Percentiles rank a stretch among this genome's conserved stretches.
These are phyloP conservation scores for Saccharomycopsis phalli DNA, from an alignment of 1,139 yeast genomes.

Conservation along the genomic window DNA sequence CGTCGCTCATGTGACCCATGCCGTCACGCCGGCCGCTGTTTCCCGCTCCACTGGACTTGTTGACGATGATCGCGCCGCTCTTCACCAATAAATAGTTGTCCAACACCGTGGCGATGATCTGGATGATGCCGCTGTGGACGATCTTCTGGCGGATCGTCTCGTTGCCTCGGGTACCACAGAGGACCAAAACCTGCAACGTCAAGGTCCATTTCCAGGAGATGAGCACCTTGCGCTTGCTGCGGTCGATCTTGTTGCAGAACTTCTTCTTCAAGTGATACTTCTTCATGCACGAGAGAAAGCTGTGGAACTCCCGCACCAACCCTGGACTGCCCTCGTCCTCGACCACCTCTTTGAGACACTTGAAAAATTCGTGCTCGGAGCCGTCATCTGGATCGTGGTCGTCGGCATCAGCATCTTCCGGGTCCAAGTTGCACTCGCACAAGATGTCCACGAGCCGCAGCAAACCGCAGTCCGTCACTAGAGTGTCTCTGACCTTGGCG, in stretches of 20 bases:
- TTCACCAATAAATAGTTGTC: conserved; percentile 59
- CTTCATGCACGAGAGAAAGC: conserved; percentile 8
- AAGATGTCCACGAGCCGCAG: conserved; percentile 81
- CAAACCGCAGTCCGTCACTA: conserved; percentile 84
- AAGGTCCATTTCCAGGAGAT: conserved; percentile 96
- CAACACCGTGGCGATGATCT: conserved; percentile 81
- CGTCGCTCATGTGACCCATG: neutral
- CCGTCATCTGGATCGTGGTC: conserved; percentile 1
- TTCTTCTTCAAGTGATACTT: conserved; percentile 19
- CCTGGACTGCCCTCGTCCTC: conserved; percentile 15
- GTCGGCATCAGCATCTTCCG: neutral
- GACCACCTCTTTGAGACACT: conserved; percentile 22
- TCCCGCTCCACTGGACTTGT: neutral
- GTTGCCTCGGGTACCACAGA: conserved; percentile 88
- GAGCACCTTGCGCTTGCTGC: conserved; percentile 35
- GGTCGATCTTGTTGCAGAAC: conserved; percentile 20
- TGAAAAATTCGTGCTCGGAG: conserved; percentile 6
- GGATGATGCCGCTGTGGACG: conserved; percentile 85
- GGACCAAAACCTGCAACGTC: conserved; percentile 84
- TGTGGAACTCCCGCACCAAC: neutral
- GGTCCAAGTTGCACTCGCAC: conserved; percentile 57
- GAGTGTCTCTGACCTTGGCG: conserved; percentile 82
- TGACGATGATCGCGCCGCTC: conserved; percentile 10
- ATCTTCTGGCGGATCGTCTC: conserved; percentile 78
- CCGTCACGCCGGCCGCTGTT: neutral